These are phyloP conservation scores for Alternaria burnsii DNA, from an alignment of 2,329 filamentous ascomycete species.

Conservation along the genomic window DNA sequence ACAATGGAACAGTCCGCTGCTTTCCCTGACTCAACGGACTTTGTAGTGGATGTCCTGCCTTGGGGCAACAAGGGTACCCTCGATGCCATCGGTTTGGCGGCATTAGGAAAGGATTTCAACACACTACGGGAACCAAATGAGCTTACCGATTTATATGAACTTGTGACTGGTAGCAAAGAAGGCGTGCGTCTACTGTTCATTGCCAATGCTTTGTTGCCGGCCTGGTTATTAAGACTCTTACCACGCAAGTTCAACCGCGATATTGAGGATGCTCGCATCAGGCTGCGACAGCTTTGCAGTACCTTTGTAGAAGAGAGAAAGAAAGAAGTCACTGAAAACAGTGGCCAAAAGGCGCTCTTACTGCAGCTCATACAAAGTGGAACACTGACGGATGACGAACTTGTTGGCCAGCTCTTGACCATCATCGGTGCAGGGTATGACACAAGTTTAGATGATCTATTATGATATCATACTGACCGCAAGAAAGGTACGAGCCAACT, in stretches of 20 bases:
- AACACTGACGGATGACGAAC: neutral
- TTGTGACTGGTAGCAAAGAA: neutral
- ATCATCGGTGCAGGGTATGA: neutral
- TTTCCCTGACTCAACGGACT: neutral
- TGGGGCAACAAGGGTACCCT: slow-evolving; percentile 1
- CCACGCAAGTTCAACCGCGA: neutral
- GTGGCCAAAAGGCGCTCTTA: neutral
- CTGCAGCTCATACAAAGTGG: neutral
- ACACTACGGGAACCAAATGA: neutral
- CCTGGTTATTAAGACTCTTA: neutral
- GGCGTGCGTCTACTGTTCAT: neutral
- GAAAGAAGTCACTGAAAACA: neutral
- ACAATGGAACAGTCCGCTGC: neutral
- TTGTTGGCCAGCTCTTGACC: neutral
- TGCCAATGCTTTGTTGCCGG: slow-evolving; percentile 1
- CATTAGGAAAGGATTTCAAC: neutral
- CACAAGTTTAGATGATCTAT: too few species aligned
- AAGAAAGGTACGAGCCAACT: slow-evolving; percentile 3
- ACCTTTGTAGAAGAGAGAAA: too few species aligned
- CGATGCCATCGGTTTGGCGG: slow-evolving; percentile 1
- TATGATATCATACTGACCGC: too few species aligned
- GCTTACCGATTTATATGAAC: neutral
- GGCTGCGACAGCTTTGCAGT: neutral
- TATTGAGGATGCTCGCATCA: too few species aligned
- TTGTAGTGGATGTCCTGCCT: neutral